Conservation (phyloP, 2,329 filamentous ascomycete genomes). For the Fusarium sp. region DNA sequence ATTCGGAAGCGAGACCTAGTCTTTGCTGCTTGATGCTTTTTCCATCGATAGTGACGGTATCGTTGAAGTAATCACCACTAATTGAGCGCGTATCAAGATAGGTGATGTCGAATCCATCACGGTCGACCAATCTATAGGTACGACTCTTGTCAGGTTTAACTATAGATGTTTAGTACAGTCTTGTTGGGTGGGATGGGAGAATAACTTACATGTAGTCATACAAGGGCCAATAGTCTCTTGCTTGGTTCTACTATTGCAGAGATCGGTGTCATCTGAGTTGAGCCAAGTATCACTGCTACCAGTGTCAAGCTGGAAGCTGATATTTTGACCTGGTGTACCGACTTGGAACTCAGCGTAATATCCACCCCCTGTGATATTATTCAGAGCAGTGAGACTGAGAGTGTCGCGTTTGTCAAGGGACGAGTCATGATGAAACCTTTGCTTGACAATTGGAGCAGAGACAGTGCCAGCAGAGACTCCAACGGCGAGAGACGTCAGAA, state of each 20-base stretch:
- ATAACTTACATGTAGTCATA: slow-evolving; percentile 53
- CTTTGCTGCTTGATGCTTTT: slow-evolving; percentile 62
- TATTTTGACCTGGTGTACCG: slow-evolving; percentile 67
- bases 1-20: slow-evolving; percentile 64
- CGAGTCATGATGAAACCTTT: slow-evolving; percentile 15
- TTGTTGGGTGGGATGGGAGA: too few species aligned
- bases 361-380: slow-evolving; percentile 66
- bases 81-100: slow-evolving; percentile 70
- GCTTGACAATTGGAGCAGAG: slow-evolving; percentile 37
- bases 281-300: slow-evolving; percentile 74
- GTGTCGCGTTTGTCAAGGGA: slow-evolving; percentile 44
- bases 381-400: slow-evolving; percentile 56
- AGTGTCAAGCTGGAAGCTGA: slow-evolving; percentile 70
- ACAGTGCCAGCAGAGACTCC: slow-evolving; percentile 44
- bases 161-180: slow-evolving; percentile 21
- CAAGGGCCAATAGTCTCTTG: slow-evolving; percentile 52
- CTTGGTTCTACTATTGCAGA: slow-evolving; percentile 63
- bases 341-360: slow-evolving; percentile 69
- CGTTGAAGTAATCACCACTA: slow-evolving; percentile 67
- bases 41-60: slow-evolving; percentile 65
- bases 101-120: slow-evolving; percentile 65
- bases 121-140: slow-evolving; percentile 59
- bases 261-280: slow-evolving; percentile 65
- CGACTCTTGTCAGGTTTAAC: slow-evolving; percentile 59
- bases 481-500: slow-evolving; percentile 35